Conservation (phyloP, 768 basidiomycete species). For the Tubosaeta sp. region DNA sequence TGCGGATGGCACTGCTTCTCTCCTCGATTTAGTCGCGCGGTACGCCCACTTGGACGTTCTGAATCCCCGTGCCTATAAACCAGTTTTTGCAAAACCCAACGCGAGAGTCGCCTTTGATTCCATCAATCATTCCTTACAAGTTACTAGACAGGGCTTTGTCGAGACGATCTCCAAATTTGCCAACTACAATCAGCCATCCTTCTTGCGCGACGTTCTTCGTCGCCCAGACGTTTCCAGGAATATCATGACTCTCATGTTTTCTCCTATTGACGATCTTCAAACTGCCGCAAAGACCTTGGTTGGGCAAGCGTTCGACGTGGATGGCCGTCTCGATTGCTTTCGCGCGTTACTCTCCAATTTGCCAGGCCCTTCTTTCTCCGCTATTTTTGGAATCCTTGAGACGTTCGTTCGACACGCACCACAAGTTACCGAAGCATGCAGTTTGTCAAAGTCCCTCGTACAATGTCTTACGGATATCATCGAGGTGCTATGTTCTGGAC, state of each 20-base stretch:
- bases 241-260: constrained; percentile 69
- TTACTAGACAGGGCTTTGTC: constrained; percentile 60
- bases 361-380: constrained; percentile 63
- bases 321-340: constrained; percentile 84
- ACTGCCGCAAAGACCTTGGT: constrained; percentile 74
- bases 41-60: constrained; percentile 67
- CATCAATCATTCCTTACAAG: constrained; percentile 57
- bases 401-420: constrained; percentile 61
- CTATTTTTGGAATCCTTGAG: constrained; percentile 63
- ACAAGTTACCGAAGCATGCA: constrained; percentile 78
- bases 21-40: constrained; percentile 56
- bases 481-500: constrained; percentile 75
- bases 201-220: constrained; percentile 52
- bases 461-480: constrained; percentile 90
- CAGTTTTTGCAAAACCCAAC: constrained; percentile 31
- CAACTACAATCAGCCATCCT: constrained; percentile 52
- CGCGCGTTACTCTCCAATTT: constrained; percentile 67
- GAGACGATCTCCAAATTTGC: constrained; percentile 60
- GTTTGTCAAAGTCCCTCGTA: constrained; percentile 84
- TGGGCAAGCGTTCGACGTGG: constrained; percentile 85
- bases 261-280: constrained; percentile 74
- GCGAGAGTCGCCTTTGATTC: constrained; percentile 40
- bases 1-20: constrained; percentile 48
- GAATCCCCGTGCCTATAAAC: constrained; percentile 45
- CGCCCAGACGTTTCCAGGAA: constrained; percentile 54